These are phyloP conservation scores for Lindgomyces ingoldianus DNA, from an alignment of 495 filamentous ascomycete species.

Conservation along the genomic window DNA sequence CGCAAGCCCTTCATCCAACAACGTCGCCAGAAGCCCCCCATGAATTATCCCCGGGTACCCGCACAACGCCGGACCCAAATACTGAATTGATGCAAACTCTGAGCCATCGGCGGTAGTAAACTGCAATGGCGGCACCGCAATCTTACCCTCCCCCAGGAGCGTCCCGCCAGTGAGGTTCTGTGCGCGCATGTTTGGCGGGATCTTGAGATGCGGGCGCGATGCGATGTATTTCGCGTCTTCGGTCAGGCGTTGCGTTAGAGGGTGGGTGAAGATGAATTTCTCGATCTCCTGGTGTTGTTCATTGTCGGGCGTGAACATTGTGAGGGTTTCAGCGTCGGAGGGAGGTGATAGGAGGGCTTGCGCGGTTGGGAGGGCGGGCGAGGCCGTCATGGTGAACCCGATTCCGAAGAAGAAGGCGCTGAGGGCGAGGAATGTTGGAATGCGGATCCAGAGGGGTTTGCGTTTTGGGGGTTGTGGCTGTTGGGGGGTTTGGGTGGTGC, in stretches of 20 bases:
- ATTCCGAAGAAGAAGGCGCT: conserved; percentile 8
- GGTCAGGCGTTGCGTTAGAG: conserved; percentile 66
- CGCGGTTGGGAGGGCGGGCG: conserved; percentile 51
- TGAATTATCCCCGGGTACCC: conserved; percentile 92
- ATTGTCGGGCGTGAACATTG: conserved; percentile 60
- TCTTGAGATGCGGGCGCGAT: conserved; percentile 82
- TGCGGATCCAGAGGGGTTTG: conserved; percentile 2
- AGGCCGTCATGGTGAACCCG: conserved; percentile 58
- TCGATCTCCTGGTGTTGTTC: conserved; percentile 64
- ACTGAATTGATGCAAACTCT: conserved; percentile 70
- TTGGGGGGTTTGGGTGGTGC: background rate
- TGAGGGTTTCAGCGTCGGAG: conserved; percentile 72
- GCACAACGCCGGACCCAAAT: conserved; percentile 79
- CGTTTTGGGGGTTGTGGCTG: background rate
- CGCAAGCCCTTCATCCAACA: conserved; percentile 89
- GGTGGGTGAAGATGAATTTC: conserved; percentile 71
- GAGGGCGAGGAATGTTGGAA: background rate
- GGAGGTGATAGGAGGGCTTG: conserved; percentile 46
- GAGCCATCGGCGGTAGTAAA: conserved; percentile 74
- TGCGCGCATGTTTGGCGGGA: conserved; percentile 63
- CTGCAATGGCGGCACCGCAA: conserved; percentile 78
- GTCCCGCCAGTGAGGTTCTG: conserved; percentile 84
- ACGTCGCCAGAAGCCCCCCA: conserved; percentile 85
- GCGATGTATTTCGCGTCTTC: conserved; percentile 67
- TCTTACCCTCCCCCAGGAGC: conserved; percentile 70